Evolutionary conservation across 192 early-diverging fungal genomes (phyloP).

Genomic region (Pilaira anomala): DNA sequence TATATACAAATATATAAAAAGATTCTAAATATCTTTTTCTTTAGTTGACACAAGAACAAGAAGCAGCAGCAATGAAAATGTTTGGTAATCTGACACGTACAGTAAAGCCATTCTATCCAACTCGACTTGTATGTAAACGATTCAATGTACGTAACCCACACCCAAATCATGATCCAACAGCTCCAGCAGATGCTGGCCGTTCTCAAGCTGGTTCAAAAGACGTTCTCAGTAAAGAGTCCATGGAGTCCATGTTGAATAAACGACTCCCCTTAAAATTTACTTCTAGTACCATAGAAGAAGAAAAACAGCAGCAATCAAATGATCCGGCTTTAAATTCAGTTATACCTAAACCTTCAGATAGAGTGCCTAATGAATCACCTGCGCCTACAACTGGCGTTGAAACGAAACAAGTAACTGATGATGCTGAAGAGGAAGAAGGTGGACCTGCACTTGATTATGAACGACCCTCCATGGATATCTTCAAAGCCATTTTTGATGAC

Average conservation of each 20-base stretch:
- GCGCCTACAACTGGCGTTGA: background rate
- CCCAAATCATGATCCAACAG: slow-evolving; percentile 45
- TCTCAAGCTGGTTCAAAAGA: slow-evolving; percentile 38
- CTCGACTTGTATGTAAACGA: slow-evolving; percentile 69
- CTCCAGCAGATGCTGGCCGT: slow-evolving; percentile 22
- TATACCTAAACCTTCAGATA: slow-evolving; percentile 21
- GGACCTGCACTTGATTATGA: slow-evolving; percentile 33
- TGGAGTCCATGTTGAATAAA: slow-evolving; percentile 41
- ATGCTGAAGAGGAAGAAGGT: slow-evolving; percentile 3
- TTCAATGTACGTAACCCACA: slow-evolving; percentile 76
- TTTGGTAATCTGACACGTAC: slow-evolving; percentile 68
- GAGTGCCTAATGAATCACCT: background rate
- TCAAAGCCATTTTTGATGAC: slow-evolving; percentile 77
- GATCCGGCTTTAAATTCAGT: slow-evolving; percentile 20
- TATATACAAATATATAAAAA: background rate
- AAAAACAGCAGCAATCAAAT: background rate
- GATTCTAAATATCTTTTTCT: background rate
- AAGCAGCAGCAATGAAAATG: slow-evolving; percentile 59
- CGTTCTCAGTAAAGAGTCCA: slow-evolving; percentile 41
- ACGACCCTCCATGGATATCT: slow-evolving; percentile 80
- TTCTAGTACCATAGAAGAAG: background rate
- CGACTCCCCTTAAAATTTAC: slow-evolving; percentile 6
- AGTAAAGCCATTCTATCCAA: slow-evolving; percentile 57
- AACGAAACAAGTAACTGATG: slow-evolving; percentile 5
- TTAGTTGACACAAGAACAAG: slow-evolving; percentile 35